Evolutionary conservation across 179 eudicot genomes (phyloP), one percentile per base, ranked within the genome.

Genomic region (Vitellaria paradoxa): DNA sequence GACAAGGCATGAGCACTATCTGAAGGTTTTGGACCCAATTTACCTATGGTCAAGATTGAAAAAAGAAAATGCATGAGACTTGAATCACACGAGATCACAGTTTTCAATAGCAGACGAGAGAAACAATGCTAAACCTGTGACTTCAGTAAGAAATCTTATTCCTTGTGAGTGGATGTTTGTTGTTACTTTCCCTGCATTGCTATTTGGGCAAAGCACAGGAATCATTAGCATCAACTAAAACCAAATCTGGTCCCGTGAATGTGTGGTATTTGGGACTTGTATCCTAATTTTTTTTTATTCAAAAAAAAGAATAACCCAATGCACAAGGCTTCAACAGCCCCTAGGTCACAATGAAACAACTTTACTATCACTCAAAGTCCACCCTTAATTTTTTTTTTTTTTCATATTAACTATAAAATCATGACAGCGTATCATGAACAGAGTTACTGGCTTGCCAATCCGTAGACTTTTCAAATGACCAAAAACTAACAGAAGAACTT

Each of bases 121-220:
- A 68, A 18, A 47, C 46, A 69, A 30, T 74, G 42, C 26, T 13
- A 53, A 75, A 95, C 99, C 99, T 95, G 99, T 86, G 24, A 95
- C 82, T 83, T 95, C 88, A 68, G 88, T 89, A 49, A 95, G 95
- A 81, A 93, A 91, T 83, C 97, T 79, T 81, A 91, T 87, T 71
- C 99, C 99, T 82, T 95, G 97, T 49, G 99, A 95, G 81, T 89
- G 84, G 57, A 77, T 53, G 71, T 91, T 90, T 18, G 97, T 91
- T 76, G 99, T 95, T 72, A 93, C 95, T 72, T 87, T 83, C 77
- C 84, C 88, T 75, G 97, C 97, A 82, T 93, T 93, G 87, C 97
- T 95, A 85, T 68, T 62, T 26, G 42, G 37, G 64, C 26, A 52
- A 63, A 74, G 59, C 15, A 55, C 60, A 77, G 50, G 64, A 20